Evolutionary conservation across 1,284 basidiomycete genomes (phyloP), one percentile per base, ranked within the genome.

Genomic region (Rhodotorula sp.): DNA sequence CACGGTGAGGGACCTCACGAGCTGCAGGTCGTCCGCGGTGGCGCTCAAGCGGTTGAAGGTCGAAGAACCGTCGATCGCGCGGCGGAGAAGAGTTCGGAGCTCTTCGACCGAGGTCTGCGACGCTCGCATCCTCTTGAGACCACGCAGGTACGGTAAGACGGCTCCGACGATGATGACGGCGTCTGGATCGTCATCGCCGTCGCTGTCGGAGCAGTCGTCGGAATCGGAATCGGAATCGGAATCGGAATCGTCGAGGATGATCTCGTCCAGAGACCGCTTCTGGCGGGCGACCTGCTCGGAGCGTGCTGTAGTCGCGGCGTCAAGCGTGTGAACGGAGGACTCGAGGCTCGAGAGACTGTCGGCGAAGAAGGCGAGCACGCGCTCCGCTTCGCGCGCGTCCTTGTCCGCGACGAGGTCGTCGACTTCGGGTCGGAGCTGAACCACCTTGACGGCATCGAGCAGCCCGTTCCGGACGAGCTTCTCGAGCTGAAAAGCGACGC

Each of bases 401-500:
- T 28, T n/a, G 2, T 60, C 21, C 0, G 2, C 7, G n/a, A 66
- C 14, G 38, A 67, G 18, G 15, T 38, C 52, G 23, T 61, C 60
- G 59, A 69, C 45, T 5, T n/a, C n/a, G 1, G 10, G 38, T 3
- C 57, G 28, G 12, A 69, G 64, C 8, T 38, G 48, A 28, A 67
- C 18, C 4, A 64, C 49, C 58, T 69, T 66, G 47, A 38, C 18
- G 1, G 62, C 26, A 26, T 69, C 67, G 50, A 66, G n/a, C 28
- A 69, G 65, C 2, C 56, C 58, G 55, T 64, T 64, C 21, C 58
- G 55, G 5, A 64, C 26, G 26, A 72, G 60, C 43, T 63, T 64
- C 43, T 72, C 67, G n/a, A 72, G 28, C 60, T 72, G 67, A 31
- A 72, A 72, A 0, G 64, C 67, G 7, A 72, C 19, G 3, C 31